Conservation (phyloP, 2,329 filamentous ascomycete genomes). For the Colletotrichum simmondsii region DNA sequence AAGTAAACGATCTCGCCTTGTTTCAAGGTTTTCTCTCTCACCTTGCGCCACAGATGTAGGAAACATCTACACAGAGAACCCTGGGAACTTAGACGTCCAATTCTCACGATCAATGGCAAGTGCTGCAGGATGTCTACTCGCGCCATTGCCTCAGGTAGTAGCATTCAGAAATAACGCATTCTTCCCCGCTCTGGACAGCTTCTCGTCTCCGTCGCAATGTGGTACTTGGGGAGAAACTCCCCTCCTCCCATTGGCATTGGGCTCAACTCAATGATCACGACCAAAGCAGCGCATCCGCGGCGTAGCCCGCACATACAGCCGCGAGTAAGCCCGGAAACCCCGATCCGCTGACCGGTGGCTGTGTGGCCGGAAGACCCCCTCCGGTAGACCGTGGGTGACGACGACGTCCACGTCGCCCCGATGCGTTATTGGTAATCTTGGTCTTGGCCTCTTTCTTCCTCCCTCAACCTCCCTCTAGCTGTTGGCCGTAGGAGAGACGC, state of each 20-base stretch:
- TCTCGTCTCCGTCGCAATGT: conserved; percentile 41
- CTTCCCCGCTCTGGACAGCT: conserved; percentile 44
- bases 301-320: conserved; percentile 40
- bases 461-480: too few relatives aligned
- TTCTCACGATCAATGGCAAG: conserved; percentile 16
- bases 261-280: conserved; percentile 40
- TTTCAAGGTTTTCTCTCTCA: not conserved
- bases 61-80: not conserved
- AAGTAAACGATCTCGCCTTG: not conserved
- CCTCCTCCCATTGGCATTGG: conserved; percentile 27
- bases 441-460: not conserved
- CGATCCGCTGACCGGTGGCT: conserved; percentile 39
- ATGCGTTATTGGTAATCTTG: conserved; percentile 41
- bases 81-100: conserved; percentile 6
- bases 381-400: conserved; percentile 49
- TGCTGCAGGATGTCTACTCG: conserved; percentile 52
- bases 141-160: conserved; percentile 55
- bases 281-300: conserved; percentile 51
- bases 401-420: conserved; percentile 41
- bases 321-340: conserved; percentile 46
- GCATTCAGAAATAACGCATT: conserved; percentile 68
- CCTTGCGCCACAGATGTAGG: not conserved
- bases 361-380: conserved; percentile 55
- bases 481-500: conserved; percentile 56
- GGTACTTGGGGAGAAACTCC: too few relatives aligned